A percentile compares a stretch with the other conserved stretches of the same genome.
phyloP scores from a whole-genome alignment of 1,284 basidiomycete species.

The Athelia psychrophila region DNA sequence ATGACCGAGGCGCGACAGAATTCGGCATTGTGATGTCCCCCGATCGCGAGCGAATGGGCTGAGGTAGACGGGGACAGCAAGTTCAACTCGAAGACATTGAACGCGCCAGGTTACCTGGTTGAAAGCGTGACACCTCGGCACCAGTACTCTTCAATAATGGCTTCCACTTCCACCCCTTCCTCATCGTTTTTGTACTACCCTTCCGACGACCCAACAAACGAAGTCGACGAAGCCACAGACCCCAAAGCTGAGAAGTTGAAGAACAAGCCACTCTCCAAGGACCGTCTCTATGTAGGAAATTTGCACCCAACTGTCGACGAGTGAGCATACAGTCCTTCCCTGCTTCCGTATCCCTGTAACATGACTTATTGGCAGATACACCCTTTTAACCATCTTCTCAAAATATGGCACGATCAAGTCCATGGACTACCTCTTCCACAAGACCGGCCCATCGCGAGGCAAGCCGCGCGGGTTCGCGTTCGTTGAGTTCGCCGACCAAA shows the following conservation, averaged over 20 bases:
- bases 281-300: constrained; percentile 91
- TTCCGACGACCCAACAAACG: not conserved
- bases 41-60: no score
- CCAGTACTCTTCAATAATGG: not conserved
- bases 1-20: no score
- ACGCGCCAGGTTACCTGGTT: no score
- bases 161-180: not conserved
- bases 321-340: constrained; percentile 41
- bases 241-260: not conserved
- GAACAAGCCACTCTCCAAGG: constrained; percentile 39
- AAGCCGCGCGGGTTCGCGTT: constrained; percentile 96
- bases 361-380: constrained; percentile 52
- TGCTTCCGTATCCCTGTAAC: constrained; percentile 4
- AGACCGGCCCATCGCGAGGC: constrained; percentile 83
- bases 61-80: no score
- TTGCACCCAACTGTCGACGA: constrained; percentile 88
- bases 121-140: no score
- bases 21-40: no score
- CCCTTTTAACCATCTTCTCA: constrained; percentile 85
- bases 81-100: no score
- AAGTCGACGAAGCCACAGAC: not conserved
- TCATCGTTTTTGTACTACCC: not conserved
- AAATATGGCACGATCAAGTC: constrained; percentile 92
- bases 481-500: constrained; percentile 77
- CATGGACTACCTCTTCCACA: constrained; percentile 95